Evolutionary conservation across 495 filamentous ascomycete species (phyloP).

Genomic region (Penicillium cosmopolitanum): DNA sequence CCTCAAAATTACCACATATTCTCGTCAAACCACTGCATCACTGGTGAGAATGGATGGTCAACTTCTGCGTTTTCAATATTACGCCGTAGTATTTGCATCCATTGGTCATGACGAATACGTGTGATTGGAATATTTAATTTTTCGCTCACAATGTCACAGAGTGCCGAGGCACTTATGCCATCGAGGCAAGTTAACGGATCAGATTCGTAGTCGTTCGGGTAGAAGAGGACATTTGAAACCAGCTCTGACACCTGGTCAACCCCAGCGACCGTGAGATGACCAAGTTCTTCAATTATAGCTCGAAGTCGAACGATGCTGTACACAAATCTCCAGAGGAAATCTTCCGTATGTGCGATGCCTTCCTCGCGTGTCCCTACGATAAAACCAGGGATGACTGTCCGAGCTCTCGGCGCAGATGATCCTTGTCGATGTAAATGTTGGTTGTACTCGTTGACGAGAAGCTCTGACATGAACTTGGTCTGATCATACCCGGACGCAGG

Average conservation of each 20-base stretch:
- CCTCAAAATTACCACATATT: slow-evolving; percentile 10
- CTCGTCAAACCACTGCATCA: slow-evolving; percentile 20
- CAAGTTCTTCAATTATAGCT: slow-evolving; percentile 1
- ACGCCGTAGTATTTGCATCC: slow-evolving; percentile 7
- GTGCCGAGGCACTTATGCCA: not conserved
- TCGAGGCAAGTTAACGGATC: not conserved
- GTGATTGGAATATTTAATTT: not conserved
- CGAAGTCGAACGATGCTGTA: slow-evolving; percentile 15
- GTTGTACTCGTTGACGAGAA: slow-evolving; percentile 10
- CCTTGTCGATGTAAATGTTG: not conserved
- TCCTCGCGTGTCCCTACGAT: slow-evolving; percentile 29
- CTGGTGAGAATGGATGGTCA: slow-evolving; percentile 16
- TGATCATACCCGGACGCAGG: slow-evolving; percentile 33
- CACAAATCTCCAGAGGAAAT: slow-evolving; percentile 31
- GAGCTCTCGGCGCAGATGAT: slow-evolving; percentile 1
- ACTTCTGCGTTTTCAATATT: slow-evolving; percentile 3
- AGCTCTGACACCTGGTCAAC: slow-evolving; percentile 14
- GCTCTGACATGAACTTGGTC: slow-evolving; percentile 31
- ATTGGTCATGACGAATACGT: slow-evolving; percentile 4
- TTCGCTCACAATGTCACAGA: not conserved
- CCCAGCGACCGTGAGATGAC: slow-evolving; percentile 13
- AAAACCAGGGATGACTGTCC: slow-evolving; percentile 30
- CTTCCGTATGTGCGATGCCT: slow-evolving; percentile 25
- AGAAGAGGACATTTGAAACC: not conserved
- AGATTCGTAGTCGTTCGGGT: not conserved